Base-by-base conservation (phyloP, 2,329 filamentous ascomycete species). In the Fusarium metavorans region DNA sequence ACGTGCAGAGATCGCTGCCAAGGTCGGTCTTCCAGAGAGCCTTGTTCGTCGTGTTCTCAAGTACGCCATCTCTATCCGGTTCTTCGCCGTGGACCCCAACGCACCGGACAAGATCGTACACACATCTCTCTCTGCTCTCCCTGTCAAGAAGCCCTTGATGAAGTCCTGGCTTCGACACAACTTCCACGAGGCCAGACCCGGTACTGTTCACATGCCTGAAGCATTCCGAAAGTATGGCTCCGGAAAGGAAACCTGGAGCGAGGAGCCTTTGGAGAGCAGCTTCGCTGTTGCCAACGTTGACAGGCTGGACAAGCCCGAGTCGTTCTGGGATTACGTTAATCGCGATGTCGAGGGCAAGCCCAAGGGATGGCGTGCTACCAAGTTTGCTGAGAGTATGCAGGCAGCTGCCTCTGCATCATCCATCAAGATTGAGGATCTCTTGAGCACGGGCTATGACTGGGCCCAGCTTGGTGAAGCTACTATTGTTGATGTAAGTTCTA, bases 11-110 rank as follows among this genome's bases (percentile, higher is more conserved):
- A 74, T 79, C 16, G 80, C 85, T 9, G 64, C 78, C 25, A 76
- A 76, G 16, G 81, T 82, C 2, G 78, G 77, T 4, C 82, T 86
- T 5, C 85, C 84, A 0, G 77, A 81, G 62, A 79, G 80, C 16
- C 78, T 84, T 14, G 81, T 83, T 11, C 76, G 77, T n/a, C 82
- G 84, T 13, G 66, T 85, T 16, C 68, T 85, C 50, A 77, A 80
- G 48, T 81, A 85, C 72, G 82, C 80, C 13, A 78, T 81, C 6
- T 80, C 82, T 6, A 77, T 83, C 14, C 82, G 83, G 23, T 74
- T 85, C 41, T 86, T 85, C 43, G 66, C 57, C 6, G 37, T n/a
- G 7, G 58, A 27, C 6, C 63, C 67, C 0, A 13, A 30, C 9
- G 59, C 25, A 4, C 18, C 70, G 1, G 69, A 63, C 9, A 67